Evolutionary conservation across 176 grass and related monocot genomes (phyloP), one percentile per base, ranked within the genome.

Genomic region (Triticum dicoccoides): DNA sequence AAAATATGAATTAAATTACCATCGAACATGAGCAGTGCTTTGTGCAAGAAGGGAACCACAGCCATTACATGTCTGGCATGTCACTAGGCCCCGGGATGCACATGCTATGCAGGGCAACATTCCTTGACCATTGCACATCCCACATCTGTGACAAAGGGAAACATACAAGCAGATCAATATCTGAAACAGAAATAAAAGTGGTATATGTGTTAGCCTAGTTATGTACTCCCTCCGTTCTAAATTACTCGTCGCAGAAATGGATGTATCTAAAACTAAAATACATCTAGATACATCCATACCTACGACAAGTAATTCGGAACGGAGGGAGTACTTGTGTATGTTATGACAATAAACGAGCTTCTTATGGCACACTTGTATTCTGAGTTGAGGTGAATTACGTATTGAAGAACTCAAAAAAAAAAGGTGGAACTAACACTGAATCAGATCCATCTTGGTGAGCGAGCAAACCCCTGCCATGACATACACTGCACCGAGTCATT

Each of bases 401-500:
- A 54, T 11, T 70, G 68, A 68, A 86, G 66, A 85, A 21, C 15
- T 47, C 10, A 21, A 8, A 82, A 37, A 62, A 39, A 42, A 86
- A 87, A 73, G 18, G 20, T 29, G 37, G 4, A 81, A 88, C 88
- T 89, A 81, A 96, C 97, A 94, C 73, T 76, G 93, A 70, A 92
- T 98, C 97, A 73, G 97, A 98, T 86, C 93, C 97, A 91, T 98
- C 97, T 85, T 88, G 78, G 89, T 92, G 90, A 88, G 96, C 96
- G 3, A 94, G 91, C 72, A 98, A 80, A 78, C 97, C 93, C 84
- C 94, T 86, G 42, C 97, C 94, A 83, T 96, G 85, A 82, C 97
- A 98, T 82, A 78, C 64, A 90, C 90, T 33, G 67, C 97, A 98
- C 20, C 81, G 68, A 17, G 62, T 88, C 90, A 91, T 94, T 87